Evolutionary conservation across 2,329 filamentous ascomycete species (phyloP).

Genomic region (Knoxdaviesia capensis): DNA sequence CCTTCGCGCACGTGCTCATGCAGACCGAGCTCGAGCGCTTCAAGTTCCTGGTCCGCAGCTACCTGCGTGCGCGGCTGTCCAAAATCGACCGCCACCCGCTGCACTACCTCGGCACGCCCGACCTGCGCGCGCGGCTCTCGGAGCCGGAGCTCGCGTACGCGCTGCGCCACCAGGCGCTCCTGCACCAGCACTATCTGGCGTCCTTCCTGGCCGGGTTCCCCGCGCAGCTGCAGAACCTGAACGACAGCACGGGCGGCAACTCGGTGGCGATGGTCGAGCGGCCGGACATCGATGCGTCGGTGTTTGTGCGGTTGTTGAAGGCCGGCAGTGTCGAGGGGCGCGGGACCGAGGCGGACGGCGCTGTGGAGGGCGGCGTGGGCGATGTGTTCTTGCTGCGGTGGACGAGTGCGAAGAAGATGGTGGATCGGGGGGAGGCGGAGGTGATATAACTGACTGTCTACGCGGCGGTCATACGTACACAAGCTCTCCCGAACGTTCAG

Average conservation of each 20-base stretch:
- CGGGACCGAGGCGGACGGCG: conserved; percentile 43
- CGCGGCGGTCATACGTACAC: no score
- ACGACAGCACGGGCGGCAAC: conserved; percentile 69
- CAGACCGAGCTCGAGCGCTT: conserved; percentile 92
- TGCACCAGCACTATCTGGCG: conserved; percentile 66
- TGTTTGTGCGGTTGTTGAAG: conserved; percentile 62
- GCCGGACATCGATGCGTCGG: conserved; percentile 64
- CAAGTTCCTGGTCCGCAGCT: conserved; percentile 74
- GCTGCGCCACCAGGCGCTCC: conserved; percentile 62
- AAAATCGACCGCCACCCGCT: conserved; percentile 71
- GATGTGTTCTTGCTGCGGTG: conserved; percentile 51
- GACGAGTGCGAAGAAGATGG: conserved; percentile 48
- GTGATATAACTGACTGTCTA: conserved; percentile 24
- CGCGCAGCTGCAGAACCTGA: conserved; percentile 56
- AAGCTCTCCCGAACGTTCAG: no score
- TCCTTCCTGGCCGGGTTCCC: conserved; percentile 79
- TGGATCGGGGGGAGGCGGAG: conserved; percentile 34
- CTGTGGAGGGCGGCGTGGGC: conserved; percentile 35
- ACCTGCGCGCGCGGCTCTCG: conserved; percentile 44
- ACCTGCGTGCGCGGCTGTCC: conserved; percentile 64
- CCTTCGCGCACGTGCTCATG: conserved; percentile 82
- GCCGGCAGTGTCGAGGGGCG: conserved; percentile 30
- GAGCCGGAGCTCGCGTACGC: conserved; percentile 64
- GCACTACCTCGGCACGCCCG: conserved; percentile 43
- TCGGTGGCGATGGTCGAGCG: conserved; percentile 71